Base-by-base conservation (phyloP, 768 basidiomycete genomes). In the Royoungia palumana region DNA sequence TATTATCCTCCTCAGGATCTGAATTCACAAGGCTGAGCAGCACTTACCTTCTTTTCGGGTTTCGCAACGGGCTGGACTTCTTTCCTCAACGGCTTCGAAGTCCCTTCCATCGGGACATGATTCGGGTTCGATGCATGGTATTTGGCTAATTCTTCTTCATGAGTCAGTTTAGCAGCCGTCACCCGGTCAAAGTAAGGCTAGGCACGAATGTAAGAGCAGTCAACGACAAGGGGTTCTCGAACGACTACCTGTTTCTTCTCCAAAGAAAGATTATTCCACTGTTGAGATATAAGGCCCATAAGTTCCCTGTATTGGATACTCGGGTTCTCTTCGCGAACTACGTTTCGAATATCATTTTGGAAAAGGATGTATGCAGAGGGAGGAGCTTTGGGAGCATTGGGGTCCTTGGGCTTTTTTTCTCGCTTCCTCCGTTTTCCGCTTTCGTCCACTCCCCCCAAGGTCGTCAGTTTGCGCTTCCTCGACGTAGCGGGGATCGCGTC, bases 381-480 rank as follows among this genome's bases (percentile, higher is more conserved):
- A 22, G 95, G 94, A 9, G 92, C 85, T 66, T 94, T 96, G 27
- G 95, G 95, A 49, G 93, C 93, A 68, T 94, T 87, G 17, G 94
- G 93, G 61, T 98, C 94, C 68, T 85, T 83, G 35, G 61, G 75
- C 58, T 86, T 85, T 69, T 85, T 92, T 48, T 67, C 68, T 39
- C 69, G 62, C 46, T 53, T 71, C 35, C 55, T 62, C 50, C 62
- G 57, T 53, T 61, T 68, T 11, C 71, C 75, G 22, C 61, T 67
- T 40, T 74, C 76, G 5, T 65, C 72, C 10, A 54, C 66, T n/a
- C 57, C 60, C 21, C 72, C 70, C 16, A 51, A 28, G 35, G 24
- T 46, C 0, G 59, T 41, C 32, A 65, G 49, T 60, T 81, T 85
- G 61, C 81, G 80, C 65, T 87, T 88, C 52, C 72, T 75, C 20